Evolutionary conservation across 768 basidiomycete genomes (phyloP).

Genomic region (Tephrocybe sp.): DNA sequence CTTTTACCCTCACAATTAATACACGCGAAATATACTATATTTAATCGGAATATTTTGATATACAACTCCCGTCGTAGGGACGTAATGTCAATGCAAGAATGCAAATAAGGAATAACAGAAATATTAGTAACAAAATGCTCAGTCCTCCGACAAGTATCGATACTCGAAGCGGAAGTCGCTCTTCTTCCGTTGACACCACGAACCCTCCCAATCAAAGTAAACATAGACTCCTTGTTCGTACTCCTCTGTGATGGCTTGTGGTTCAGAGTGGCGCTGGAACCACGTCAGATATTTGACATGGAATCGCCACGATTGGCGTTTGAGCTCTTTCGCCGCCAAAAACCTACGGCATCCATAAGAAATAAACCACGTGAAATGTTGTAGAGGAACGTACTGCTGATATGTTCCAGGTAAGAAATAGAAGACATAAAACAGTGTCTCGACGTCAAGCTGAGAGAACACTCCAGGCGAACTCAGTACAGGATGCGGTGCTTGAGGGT

Average conservation of each 20-base stretch:
- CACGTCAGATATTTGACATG: conserved; percentile 99
- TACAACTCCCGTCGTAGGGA: conserved; percentile 15
- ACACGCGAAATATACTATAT: conserved; percentile 19
- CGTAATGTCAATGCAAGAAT: conserved; percentile 9
- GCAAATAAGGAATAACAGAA: conserved; percentile 1
- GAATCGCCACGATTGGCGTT: conserved; percentile 98
- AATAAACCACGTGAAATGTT: background rate
- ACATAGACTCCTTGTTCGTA: conserved; percentile 99
- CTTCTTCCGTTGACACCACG: conserved; percentile 98
- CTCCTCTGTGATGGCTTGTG: conserved; percentile 97
- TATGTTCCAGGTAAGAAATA: conserved; percentile 98
- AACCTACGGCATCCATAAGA: conserved; percentile 47
- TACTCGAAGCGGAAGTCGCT: conserved; percentile 97
- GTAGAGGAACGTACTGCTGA: conserved; percentile 75
- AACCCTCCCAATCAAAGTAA: conserved; percentile 99
- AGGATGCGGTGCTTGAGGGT: conserved; percentile 85
- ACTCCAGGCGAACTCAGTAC: conserved; percentile 79
- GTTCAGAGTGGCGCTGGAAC: conserved; percentile 99
- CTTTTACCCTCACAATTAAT: conserved; percentile 13
- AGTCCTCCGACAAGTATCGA: conserved; percentile 92
- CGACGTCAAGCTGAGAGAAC: conserved; percentile 90
- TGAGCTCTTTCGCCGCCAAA: conserved; percentile 94
- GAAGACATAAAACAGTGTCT: conserved; percentile 98
- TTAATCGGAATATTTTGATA: conserved; percentile 18
- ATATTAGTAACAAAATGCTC: conserved; percentile 20